These are phyloP conservation scores for Colletotrichum sp. DNA, from an alignment of 2,329 filamentous ascomycete genomes.

Conservation along the genomic window DNA sequence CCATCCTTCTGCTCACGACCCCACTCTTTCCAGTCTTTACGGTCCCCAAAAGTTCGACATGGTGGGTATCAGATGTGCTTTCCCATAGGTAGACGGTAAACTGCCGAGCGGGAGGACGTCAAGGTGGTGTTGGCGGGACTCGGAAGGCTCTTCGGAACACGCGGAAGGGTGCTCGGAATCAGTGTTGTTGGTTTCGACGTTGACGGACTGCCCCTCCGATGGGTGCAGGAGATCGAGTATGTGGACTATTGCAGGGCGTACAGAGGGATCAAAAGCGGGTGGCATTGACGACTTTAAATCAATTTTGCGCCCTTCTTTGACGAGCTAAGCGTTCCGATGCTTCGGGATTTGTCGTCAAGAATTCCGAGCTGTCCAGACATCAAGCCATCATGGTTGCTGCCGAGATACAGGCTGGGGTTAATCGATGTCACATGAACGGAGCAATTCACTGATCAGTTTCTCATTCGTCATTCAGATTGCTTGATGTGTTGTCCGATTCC, in stretches of 20 bases:
- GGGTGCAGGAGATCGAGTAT: background rate
- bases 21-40: background rate
- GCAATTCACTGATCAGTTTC: rapidly evolving
- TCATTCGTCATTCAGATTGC: background rate
- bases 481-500: rapidly evolving
- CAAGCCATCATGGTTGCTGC: rapidly evolving
- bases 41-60: background rate
- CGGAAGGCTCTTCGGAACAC: background rate
- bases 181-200: background rate
- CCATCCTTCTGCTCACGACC: background rate
- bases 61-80: background rate
- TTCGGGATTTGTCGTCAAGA: background rate
- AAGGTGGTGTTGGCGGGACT: background rate
- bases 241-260: background rate
- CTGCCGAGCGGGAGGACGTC: background rate
- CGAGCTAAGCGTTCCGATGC: background rate
- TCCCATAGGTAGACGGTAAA: background rate
- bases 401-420: background rate
- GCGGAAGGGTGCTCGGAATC: background rate
- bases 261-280: background rate
- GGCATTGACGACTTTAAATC: background rate
- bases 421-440: background rate
- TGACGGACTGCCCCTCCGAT: background rate
- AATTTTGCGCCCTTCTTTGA: background rate
- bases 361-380: background rate